Evolutionary conservation across 2,329 filamentous ascomycete species (phyloP), one percentile per base, ranked within the genome.

Genomic region (Neonectria magnoliae): DNA sequence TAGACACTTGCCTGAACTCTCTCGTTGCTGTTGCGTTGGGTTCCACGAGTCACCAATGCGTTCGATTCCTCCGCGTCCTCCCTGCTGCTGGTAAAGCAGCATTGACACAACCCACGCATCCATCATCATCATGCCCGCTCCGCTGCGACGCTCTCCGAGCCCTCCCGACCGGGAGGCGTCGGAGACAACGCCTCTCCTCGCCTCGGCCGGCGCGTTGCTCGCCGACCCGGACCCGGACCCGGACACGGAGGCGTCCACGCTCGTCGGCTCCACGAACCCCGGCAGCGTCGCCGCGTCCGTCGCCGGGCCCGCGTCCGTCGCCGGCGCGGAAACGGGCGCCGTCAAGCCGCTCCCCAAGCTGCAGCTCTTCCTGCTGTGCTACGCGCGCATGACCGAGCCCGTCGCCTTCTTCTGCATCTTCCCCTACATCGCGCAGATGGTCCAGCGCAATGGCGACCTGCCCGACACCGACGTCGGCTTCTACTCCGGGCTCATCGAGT

Each of bases 401-500:
- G 85, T 94, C 44, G 91, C 91, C n/a, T 95, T 93, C 81, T 95
- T 94, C 81, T 88, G 85, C 75, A 93, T 95, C 76, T 92, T 95
- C 72, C 91, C 92, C 1, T 95, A 92, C 79, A 87, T 96, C 78
- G 93, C 90, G 73, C 83, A 90, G 74, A 95, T 95, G 92, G 88
- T 93, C 41, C 82, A 87, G 76, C 82, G 86, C 61, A 90, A 89
- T 63, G 91, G 91, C 10, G 73, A 82, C 11, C 78, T 95, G 2
- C 76, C 83, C 1, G 81, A 87, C 48, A 80, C 85, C n/a, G 90
- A 93, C 76, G 88, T 93, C 4, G 93, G 93, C 2, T 95, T 94
- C 80, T 95, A 93, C 81, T 88, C 85, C 62, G 93, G 93, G 2
- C 80, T 94, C 13, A 93, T 95, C 75, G 89, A 91, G 80, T 87